Base-by-base conservation (phyloP, 805 yeast genomes). In the Teunomyces kruisii region DNA sequence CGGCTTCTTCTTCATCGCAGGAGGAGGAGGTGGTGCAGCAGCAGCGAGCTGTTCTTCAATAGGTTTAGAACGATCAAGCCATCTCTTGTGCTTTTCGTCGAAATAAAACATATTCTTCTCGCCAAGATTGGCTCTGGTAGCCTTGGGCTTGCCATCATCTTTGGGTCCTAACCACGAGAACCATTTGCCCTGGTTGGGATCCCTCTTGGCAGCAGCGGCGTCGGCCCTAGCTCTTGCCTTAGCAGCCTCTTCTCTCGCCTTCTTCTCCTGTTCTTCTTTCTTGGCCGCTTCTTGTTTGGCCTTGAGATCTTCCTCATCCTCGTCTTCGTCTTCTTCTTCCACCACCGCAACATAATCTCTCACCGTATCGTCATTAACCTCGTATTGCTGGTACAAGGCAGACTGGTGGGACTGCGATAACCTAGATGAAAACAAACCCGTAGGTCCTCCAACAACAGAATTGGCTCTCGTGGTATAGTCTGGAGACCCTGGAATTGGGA, bases 121-220 rank as follows among this genome's bases (percentile, higher is more conserved):
- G 9, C 98, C 99, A 43, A 94, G 68, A 53, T 94, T 89, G 30
- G 97, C 98, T 51, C 81, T 79, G 49, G 83, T 76, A 0, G 90
- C 86, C 58, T 87, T 88, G 32, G 88, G 88, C 42, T 80, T 87
- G 39, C 79, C 83, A 24, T 79, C 77, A 37, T 75, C 75, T 50
- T 70, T 73, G 19, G 38, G 38, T 37, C 73, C 59, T 22, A 61
- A 49, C 59, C 61, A 66, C 45, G 78, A 72, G 47, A 86, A 65
- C 88, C 96, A 86, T 6, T 43, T 44, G 10, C 40, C 43, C 1
- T 43, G 37, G 13, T 45, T 36, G 2, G 49, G 46, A 31, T 48
- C 52, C 14, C 47, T 36, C 38, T 43, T 38, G 12, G 50, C 44
- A 16, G 46, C 50, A 12, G 47, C 50, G 26, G 39, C 51, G 6